Conservation (phyloP, 208 protist genomes). For the Leishmania tarentolae region DNA sequence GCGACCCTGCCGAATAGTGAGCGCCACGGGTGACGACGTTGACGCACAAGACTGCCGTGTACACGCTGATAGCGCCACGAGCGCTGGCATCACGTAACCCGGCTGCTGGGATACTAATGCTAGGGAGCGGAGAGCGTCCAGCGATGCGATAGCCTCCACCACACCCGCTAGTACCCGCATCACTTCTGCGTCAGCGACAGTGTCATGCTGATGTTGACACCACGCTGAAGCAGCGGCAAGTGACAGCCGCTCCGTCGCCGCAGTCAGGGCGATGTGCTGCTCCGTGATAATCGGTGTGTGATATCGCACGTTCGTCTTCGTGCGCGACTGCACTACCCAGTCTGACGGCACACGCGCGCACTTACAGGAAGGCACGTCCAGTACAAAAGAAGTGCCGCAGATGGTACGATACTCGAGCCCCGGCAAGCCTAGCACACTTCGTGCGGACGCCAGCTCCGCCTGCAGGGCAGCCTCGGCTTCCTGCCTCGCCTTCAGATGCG, state of each 20-base stretch:
- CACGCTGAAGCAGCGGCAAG: conserved; percentile 60
- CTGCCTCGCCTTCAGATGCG: conserved; percentile 46
- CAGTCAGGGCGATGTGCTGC: conserved; percentile 58
- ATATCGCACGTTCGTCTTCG: conserved; percentile 81
- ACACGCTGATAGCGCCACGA: conserved; percentile 24
- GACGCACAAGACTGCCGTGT: background rate
- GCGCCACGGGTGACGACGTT: conserved; percentile 5
- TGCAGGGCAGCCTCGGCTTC: conserved; percentile 47
- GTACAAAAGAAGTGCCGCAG: conserved; percentile 71
- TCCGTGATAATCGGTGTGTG: conserved; percentile 70
- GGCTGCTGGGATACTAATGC: conserved; percentile 48
- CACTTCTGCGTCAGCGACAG: conserved; percentile 25
- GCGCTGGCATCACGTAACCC: conserved; percentile 62
- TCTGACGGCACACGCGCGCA: conserved; percentile 46
- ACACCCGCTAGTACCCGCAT: conserved; percentile 44
- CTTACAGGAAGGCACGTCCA: conserved; percentile 73
- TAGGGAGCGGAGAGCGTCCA: conserved; percentile 77
- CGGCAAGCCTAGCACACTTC: conserved; percentile 48
- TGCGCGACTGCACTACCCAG: conserved; percentile 83
- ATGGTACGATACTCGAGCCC: conserved; percentile 81
- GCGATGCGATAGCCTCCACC: conserved; percentile 45
- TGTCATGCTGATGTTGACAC: conserved; percentile 44
- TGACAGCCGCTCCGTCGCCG: conserved; percentile 68
- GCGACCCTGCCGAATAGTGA: conserved; percentile 55
- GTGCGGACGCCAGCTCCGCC: conserved; percentile 63